Percentiles rank a stretch among this genome's conserved stretches.
Evolutionary conservation across 805 yeast species (phyloP).

Genomic region (Starmerella bombicola): DNA sequence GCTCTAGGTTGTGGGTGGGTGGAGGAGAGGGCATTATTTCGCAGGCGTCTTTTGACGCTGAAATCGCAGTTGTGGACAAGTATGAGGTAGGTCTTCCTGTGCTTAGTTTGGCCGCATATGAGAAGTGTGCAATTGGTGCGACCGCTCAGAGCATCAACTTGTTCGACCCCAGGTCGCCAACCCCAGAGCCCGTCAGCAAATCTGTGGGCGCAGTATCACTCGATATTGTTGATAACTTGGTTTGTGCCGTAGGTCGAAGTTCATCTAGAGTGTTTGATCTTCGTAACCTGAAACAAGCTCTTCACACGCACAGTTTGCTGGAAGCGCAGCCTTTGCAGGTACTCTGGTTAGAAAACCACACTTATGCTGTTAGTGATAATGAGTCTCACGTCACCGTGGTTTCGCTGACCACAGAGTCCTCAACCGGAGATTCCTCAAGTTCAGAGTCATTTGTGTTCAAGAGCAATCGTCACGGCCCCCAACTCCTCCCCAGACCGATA

Average conservation of each 20-base stretch:
- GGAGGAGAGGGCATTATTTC: not conserved
- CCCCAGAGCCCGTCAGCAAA: too few species aligned
- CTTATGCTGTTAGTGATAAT: constrained; percentile 10
- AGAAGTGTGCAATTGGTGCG: too few species aligned
- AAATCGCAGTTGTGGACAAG: not conserved
- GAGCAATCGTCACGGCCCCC: constrained; percentile 3
- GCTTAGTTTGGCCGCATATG: too few species aligned
- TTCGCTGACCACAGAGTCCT: not conserved
- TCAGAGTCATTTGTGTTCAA: constrained; percentile 8
- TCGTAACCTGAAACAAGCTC: not conserved
- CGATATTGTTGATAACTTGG: not conserved
- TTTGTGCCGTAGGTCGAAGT: not conserved
- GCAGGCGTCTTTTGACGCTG: not conserved
- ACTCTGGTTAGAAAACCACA: constrained; percentile 3
- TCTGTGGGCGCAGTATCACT: too few species aligned
- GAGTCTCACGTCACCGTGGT: constrained; percentile 10
- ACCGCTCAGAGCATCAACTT: too few species aligned
- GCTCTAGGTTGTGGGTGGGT: constrained; percentile 11
- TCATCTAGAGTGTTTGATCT: not conserved
- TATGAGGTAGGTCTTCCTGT: too few species aligned
- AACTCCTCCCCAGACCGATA: constrained; percentile 8
- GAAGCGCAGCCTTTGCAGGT: not conserved
- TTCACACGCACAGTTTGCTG: too few species aligned
- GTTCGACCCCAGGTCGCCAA: too few species aligned
- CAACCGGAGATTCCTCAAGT: too few species aligned